Evolutionary conservation across 805 yeast genomes (phyloP).

Genomic region (Yamadazyma paraphyllophila): DNA sequence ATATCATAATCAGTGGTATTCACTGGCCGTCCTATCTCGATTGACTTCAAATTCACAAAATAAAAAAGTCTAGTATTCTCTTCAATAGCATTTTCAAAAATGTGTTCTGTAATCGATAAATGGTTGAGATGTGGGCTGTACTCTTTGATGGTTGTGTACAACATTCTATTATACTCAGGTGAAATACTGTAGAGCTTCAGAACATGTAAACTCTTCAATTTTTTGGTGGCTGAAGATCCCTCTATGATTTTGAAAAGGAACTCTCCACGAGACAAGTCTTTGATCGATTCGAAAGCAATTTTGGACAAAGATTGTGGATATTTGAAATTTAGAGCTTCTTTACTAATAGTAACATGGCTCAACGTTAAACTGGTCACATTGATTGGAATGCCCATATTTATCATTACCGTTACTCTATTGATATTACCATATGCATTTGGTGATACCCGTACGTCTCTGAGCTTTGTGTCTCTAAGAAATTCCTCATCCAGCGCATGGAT

Average conservation of each 20-base stretch:
- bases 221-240: background rate
- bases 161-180: background rate
- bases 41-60: background rate
- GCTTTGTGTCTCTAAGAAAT: background rate
- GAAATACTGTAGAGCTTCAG: slow-evolving; percentile 2
- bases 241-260: slow-evolving; percentile 3
- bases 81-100: background rate
- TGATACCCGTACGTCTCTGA: slow-evolving; percentile 9
- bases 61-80: background rate
- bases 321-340: background rate
- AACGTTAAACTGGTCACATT: slow-evolving; percentile 11
- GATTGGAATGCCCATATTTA: slow-evolving; percentile 11
- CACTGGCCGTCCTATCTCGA: slow-evolving; percentile 1
- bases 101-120: background rate
- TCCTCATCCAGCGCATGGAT: background rate
- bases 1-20: background rate
- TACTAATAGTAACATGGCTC: slow-evolving; percentile 12
- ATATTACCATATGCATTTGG: slow-evolving; percentile 17
- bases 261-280: slow-evolving; percentile 9
- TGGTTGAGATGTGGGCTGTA: background rate
- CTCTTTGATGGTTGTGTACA: background rate
- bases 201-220: slow-evolving; percentile 2
- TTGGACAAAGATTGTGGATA: slow-evolving; percentile 7
- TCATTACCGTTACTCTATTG: background rate
- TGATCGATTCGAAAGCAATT: slow-evolving; percentile 7